A percentile compares a stretch with the other conserved stretches of the same genome.
Evolutionary conservation across 2,329 filamentous ascomycete genomes (phyloP).

Genomic region (Arthrobotrys entomopaga): DNA sequence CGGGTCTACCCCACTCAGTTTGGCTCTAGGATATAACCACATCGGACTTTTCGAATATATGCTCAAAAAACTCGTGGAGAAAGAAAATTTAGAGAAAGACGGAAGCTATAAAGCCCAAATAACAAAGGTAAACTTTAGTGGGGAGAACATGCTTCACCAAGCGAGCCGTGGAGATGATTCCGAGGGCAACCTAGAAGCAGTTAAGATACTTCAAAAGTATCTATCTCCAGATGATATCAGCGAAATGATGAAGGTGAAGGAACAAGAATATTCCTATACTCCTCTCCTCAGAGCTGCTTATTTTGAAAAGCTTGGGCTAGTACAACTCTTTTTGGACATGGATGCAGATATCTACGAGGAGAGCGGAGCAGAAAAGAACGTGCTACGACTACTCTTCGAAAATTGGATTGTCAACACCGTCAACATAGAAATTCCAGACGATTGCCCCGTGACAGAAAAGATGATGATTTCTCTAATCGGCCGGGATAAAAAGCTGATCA

Average conservation of each 20-base stretch:
- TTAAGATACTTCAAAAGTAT: conserved; percentile 19
- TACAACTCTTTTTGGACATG: conserved; percentile 13
- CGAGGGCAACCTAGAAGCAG: conserved; percentile 3
- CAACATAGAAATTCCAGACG: conserved; percentile 3
- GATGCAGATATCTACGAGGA: conserved; percentile 29
- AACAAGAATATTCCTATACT: conserved; percentile 15
- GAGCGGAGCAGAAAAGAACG: conserved; percentile 7
- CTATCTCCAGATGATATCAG: conserved; percentile 28
- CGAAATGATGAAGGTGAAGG: conserved; percentile 15
- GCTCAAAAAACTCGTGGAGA: conserved; percentile 15
- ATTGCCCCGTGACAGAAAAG: not conserved
- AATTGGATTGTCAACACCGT: conserved; percentile 32
- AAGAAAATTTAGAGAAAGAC: conserved; percentile 16
- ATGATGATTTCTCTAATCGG: conserved; percentile 31
- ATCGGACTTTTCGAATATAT: conserved; percentile 17
- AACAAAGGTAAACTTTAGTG: conserved; percentile 10
- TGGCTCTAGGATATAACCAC: conserved; percentile 19
- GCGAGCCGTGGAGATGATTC: not conserved
- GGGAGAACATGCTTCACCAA: conserved; percentile 38
- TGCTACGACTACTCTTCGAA: conserved; percentile 18
- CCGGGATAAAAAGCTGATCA: conserved; percentile 22
- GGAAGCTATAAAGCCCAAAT: conserved; percentile 11
- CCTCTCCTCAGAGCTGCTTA: conserved; percentile 30
- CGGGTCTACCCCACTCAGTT: conserved; percentile 27
- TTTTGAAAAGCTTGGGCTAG: conserved; percentile 26